Percentiles rank a stretch among this genome's conserved stretches.
Evolutionary conservation across 1,284 basidiomycete species (phyloP).

Genomic region (Serendipita sp.): DNA sequence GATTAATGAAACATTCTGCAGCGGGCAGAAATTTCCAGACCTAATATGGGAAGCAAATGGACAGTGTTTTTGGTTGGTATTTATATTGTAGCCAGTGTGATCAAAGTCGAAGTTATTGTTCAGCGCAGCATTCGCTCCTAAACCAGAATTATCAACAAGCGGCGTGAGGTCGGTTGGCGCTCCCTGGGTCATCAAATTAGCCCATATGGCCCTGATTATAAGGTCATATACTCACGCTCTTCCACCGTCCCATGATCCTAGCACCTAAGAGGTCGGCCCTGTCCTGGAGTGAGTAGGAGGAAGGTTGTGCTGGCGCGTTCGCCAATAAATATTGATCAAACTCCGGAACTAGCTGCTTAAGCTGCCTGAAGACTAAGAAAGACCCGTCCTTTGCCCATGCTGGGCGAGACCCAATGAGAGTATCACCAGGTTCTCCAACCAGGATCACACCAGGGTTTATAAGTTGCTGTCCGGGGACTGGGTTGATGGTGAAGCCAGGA

Average conservation of each 20-base stretch:
- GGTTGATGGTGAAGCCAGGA: constrained; percentile 10
- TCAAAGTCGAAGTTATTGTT: constrained; percentile 34
- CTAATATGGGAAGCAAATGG: constrained; percentile 43
- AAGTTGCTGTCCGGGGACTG: constrained; percentile 11
- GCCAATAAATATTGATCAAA: constrained; percentile 13
- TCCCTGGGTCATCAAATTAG: constrained; percentile 18
- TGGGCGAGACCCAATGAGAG: constrained; percentile 21
- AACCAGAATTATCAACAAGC: constrained; percentile 26
- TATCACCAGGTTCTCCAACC: constrained; percentile 26
- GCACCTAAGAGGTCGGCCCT: constrained; percentile 13
- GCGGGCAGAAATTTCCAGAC: background rate
- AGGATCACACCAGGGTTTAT: constrained; percentile 24
- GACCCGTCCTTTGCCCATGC: constrained; percentile 27
- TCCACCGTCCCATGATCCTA: constrained; percentile 15
- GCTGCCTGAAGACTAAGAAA: constrained; percentile 15
- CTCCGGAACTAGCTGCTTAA: constrained; percentile 16
- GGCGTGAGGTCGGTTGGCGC: constrained; percentile 33
- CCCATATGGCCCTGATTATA: background rate
- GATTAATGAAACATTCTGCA: background rate
- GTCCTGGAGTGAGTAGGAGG: background rate
- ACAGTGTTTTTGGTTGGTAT: constrained; percentile 28
- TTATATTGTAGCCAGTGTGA: constrained; percentile 13
- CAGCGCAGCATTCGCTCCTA: constrained; percentile 25
- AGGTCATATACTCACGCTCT: constrained; percentile 10
- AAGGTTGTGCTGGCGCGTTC: constrained; percentile 1